A percentile compares a stretch with the other conserved stretches of the same genome.
These are phyloP conservation scores for Talaromyces pinophilus DNA, from an alignment of 2,329 filamentous ascomycete species.

Conservation along the genomic window DNA sequence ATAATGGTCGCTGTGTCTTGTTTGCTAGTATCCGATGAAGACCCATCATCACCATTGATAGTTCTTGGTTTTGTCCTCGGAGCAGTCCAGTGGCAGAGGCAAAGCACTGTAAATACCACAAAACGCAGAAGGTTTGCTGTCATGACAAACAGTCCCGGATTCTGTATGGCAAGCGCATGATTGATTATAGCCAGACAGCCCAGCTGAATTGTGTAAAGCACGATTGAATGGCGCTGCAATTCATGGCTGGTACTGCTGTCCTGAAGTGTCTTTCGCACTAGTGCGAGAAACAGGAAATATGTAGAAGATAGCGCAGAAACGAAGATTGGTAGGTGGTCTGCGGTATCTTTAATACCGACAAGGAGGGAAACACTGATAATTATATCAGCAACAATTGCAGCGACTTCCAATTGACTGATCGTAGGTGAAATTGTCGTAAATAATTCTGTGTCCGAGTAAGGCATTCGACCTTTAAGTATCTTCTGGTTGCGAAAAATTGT, in stretches of 20 bases:
- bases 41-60: neutral
- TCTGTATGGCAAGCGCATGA: neutral
- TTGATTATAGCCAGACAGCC: neutral
- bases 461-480: neutral
- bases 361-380: neutral
- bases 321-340: neutral
- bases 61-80: neutral
- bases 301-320: neutral
- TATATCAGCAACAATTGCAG: neutral
- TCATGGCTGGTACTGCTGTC: neutral
- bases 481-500: neutral
- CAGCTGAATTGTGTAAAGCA: neutral
- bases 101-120: neutral
- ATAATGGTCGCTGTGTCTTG: neutral
- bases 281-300: neutral
- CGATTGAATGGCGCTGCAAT: neutral
- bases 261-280: neutral
- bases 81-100: neutral
- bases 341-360: neutral
- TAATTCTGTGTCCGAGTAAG: neutral
- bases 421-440: neutral
- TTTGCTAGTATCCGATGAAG: neutral
- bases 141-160: neutral
- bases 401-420: neutral
- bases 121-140: neutral